Base-by-base conservation (phyloP, 768 basidiomycete genomes). In the Auriculariales sp. region DNA sequence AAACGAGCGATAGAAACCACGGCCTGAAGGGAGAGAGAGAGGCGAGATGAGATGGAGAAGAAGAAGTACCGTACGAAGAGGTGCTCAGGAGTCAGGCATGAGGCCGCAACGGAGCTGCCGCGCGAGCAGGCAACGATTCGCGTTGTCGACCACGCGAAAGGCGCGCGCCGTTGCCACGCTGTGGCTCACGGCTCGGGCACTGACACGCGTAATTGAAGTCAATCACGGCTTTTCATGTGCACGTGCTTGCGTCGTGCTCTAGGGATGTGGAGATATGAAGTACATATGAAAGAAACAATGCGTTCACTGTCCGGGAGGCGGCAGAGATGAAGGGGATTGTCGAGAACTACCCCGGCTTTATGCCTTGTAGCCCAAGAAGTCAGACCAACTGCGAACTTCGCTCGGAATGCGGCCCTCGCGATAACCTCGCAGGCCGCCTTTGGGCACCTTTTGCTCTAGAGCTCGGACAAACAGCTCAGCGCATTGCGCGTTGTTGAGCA, bases 401-500 rank as follows among this genome's bases (percentile, higher is more conserved):
- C 82, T 72, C 28, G 94, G 94, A 56, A 94, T 83, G 29, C 71
- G 78, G 17, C 92, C 94, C 64, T 97, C 92, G 28, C 71, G 70
- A 62, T 98, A 99, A 22, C 73, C 73, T 55, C 73, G 66, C 60
- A 93, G 66, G 31, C 81, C 87, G 53, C 91, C 86, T 54, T 77
- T 66, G 28, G 85, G 83, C 57, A 94, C 81, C 66, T 91, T 90
- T 65, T 77, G 78, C 3, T 75, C 85, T 50, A 99, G 68, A 54
- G 82, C 78, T 64, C 94, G 88, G 30, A 97, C 93, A 62, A 91
- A 95, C 46, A 99, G 74, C 55, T 81, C 74, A 2, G 94, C 95
- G 51, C 80, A 84, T 51, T 79, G 81, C 47, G 91, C 78, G 61
- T 97, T 88, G 70, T 94, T 95, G 56, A 98, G 69, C 49, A 97